Evolutionary conservation across 176 grass and related monocot genomes (phyloP).

Genomic region (Rhynchospora tenuis): DNA sequence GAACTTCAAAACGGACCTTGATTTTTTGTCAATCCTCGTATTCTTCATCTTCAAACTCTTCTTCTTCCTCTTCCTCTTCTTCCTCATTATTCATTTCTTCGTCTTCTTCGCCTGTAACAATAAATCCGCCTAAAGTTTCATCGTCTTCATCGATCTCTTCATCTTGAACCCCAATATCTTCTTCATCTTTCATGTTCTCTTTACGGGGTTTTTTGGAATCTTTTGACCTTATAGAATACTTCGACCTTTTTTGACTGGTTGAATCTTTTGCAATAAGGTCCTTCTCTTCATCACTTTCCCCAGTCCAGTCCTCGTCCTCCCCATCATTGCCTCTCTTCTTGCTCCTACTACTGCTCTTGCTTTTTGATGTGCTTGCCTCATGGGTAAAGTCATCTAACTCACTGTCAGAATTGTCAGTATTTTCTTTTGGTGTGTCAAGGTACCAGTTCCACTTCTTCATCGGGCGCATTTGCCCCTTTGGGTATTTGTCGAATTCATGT

Average conservation of each 20-base stretch:
- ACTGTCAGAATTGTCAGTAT: background rate
- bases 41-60: constrained; percentile 51
- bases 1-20: background rate
- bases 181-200: constrained; percentile 6
- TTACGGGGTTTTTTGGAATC: constrained; percentile 27
- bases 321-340: constrained; percentile 27
- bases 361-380: constrained; percentile 13
- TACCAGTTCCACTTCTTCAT: constrained; percentile 80
- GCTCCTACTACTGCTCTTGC: constrained; percentile 4
- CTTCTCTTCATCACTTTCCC: constrained; percentile 42
- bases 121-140: constrained; percentile 81
- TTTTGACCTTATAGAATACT: constrained; percentile 58
- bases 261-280: constrained; percentile 22
- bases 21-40: constrained; percentile 32
- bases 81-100: constrained; percentile 32
- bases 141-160: constrained; percentile 44
- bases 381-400: constrained; percentile 32
- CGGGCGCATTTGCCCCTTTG: constrained; percentile 40
- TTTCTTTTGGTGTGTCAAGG: constrained; percentile 37
- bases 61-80: constrained; percentile 41
- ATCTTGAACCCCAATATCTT: background rate
- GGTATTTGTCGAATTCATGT: constrained; percentile 70
- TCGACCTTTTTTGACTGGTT: constrained; percentile 34
- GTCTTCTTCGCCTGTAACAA: constrained; percentile 42
- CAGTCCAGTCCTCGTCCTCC: constrained; percentile 57